A percentile compares a stretch with the other conserved stretches of the same genome.
Conservation (phyloP, 1,284 basidiomycete genomes). For the Paramarasmius palmivorus region DNA sequence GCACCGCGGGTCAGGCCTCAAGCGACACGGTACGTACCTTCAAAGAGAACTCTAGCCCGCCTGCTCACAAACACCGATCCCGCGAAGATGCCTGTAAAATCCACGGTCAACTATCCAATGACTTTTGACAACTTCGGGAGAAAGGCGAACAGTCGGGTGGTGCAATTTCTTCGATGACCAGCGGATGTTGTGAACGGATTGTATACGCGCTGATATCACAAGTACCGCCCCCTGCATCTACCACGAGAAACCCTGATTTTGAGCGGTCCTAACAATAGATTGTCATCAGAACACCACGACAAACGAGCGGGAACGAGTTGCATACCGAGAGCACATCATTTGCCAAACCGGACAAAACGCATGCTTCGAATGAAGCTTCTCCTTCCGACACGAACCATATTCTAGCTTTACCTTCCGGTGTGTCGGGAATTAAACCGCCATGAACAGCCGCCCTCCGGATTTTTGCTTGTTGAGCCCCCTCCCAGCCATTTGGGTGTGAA, state of each 20-base stretch:
- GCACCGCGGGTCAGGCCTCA: conserved; percentile 3
- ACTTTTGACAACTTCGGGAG: neutral
- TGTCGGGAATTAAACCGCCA: conserved; percentile 69
- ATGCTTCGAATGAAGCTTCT: conserved; percentile 78
- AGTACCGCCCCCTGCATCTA: conserved; percentile 79
- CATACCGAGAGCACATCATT: conserved; percentile 70
- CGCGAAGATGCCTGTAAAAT: conserved; percentile 64
- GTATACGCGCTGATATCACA: conserved; percentile 78
- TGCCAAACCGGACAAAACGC: conserved; percentile 71
- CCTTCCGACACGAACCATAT: conserved; percentile 80
- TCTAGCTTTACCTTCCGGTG: conserved; percentile 64
- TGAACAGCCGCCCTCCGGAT: conserved; percentile 71
- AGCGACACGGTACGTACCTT: conserved; percentile 41
- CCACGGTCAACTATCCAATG: conserved; percentile 10
- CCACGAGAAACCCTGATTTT: conserved; percentile 73
- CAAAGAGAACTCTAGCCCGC: conserved; percentile 65
- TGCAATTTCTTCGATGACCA: conserved; percentile 78
- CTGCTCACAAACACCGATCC: conserved; percentile 81
- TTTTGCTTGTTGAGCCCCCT: conserved; percentile 75
- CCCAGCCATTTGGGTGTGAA: conserved; percentile 81
- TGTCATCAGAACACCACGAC: conserved; percentile 1
- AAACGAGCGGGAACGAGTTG: conserved; percentile 11
- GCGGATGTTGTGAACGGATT: conserved; percentile 62
- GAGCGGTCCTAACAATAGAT: conserved; percentile 52
- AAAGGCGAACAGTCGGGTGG: conserved; percentile 67